Percentiles rank a stretch among this genome's conserved stretches.
phyloP scores from a whole-genome alignment of 2,329 filamentous ascomycete species.

The Didymella arachidicola region DNA sequence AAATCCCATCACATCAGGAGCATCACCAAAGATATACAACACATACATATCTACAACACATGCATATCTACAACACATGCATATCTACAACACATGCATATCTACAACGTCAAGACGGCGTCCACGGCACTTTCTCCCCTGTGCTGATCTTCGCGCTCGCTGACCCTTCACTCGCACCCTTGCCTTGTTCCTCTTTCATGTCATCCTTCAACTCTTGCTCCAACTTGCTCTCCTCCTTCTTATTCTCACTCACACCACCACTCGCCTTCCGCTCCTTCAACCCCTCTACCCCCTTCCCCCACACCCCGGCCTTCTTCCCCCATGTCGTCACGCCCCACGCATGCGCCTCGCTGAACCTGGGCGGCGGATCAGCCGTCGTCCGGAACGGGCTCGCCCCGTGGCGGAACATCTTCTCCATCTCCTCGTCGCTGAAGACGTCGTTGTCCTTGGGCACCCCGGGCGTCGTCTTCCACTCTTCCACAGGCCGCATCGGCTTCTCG shows the following conservation, averaged over 20 bases:
- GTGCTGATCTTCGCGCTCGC: constrained; percentile 6
- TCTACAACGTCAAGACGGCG: not conserved
- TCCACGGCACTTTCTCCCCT: constrained; percentile 7
- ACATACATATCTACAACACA: not conserved
- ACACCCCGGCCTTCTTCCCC: constrained; percentile 62
- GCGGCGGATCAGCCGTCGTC: constrained; percentile 55
- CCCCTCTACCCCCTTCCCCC: constrained; percentile 60
- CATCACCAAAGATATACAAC: too few species aligned
- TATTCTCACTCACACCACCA: constrained; percentile 51
- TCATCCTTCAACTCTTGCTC: constrained; percentile 1
- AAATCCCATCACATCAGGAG: too few species aligned
- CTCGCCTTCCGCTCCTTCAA: constrained; percentile 48
- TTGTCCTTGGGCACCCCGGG: constrained; percentile 11
- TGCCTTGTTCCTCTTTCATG: not conserved
- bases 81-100: too few species aligned
- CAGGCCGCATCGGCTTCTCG: not conserved
- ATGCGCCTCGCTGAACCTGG: constrained; percentile 62
- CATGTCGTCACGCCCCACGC: constrained; percentile 62
- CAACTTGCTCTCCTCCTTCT: not conserved
- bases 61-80: too few species aligned
- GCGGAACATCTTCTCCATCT: constrained; percentile 49
- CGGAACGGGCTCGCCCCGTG: constrained; percentile 58
- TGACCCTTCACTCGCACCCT: not conserved
- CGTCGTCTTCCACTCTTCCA: not conserved
- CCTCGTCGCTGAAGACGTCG: constrained; percentile 19